These are phyloP conservation scores for Rhamnella rubrinervis DNA, from an alignment of 331 rosid genomes.

Conservation along the genomic window DNA sequence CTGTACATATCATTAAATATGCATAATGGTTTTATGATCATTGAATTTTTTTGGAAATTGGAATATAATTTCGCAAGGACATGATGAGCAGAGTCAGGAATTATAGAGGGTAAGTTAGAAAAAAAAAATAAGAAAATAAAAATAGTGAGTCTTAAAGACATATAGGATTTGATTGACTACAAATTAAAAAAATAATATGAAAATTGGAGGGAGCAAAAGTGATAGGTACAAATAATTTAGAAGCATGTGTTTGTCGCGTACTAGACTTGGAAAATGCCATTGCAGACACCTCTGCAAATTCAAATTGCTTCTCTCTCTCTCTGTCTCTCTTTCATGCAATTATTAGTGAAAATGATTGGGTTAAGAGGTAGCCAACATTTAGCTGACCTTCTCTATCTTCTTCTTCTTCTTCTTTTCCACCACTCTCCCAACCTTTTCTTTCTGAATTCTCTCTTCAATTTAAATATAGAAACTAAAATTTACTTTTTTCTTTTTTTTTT, in stretches of 20 bases:
- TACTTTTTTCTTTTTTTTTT: too few species aligned
- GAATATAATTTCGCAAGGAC: too few species aligned
- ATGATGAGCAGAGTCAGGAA: background rate
- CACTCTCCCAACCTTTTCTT: background rate
- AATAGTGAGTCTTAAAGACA: constrained; percentile 16
- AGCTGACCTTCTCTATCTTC: background rate
- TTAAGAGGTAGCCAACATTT: background rate
- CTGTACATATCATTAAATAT: too few species aligned
- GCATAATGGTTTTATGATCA: too few species aligned
- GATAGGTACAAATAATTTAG: background rate
- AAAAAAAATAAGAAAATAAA: background rate
- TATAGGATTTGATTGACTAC: background rate
- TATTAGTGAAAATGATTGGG: constrained; percentile 21
- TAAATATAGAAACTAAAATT: too few species aligned
- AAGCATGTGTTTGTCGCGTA: constrained; percentile 13
- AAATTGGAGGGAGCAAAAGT: background rate
- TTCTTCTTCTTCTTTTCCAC: background rate
- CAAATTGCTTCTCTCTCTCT: too few species aligned
- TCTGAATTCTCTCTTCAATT: background rate
- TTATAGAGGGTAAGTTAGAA: too few species aligned
- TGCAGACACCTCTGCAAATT: background rate
- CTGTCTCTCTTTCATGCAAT: constrained; percentile 6
- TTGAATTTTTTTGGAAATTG: too few species aligned
- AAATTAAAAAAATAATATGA: background rate
- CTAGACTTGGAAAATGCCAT: background rate